These are phyloP conservation scores for Medicago lupulina DNA, from an alignment of 306 rosid species.

Conservation along the genomic window DNA sequence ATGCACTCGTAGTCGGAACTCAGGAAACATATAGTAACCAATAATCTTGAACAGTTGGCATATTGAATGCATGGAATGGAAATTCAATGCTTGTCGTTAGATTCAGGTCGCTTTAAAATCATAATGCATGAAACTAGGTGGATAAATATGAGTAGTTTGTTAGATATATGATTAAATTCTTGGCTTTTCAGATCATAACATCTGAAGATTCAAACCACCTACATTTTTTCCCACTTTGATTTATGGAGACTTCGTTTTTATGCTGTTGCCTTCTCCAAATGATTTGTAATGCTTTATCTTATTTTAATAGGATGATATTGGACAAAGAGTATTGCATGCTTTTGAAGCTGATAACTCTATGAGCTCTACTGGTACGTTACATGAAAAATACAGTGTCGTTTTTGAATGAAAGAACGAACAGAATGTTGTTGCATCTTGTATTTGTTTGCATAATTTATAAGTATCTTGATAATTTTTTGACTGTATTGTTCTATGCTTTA, in stretches of 20 bases:
- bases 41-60: background rate
- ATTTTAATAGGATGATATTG: conserved; percentile 59
- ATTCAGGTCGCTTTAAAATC: background rate
- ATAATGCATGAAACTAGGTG: background rate
- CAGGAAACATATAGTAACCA: conserved; percentile 8
- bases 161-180: conserved; percentile 6
- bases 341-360: conserved; percentile 61
- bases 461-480: conserved; percentile 35
- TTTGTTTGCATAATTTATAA: conserved; percentile 22
- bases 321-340: conserved; percentile 60
- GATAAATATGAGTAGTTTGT: background rate
- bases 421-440: background rate
- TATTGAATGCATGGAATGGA: background rate
- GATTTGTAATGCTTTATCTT: conserved; percentile 44
- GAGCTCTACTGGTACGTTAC: conserved; percentile 62
- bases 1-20: background rate
- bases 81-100: background rate
- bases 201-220: background rate
- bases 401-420: conserved; percentile 2
- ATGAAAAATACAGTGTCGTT: conserved; percentile 35
- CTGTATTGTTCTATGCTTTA: conserved; percentile 41
- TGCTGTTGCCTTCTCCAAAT: conserved; percentile 23
- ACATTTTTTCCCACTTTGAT: conserved; percentile 5
- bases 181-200: conserved; percentile 9
- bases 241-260: conserved; percentile 23